These are phyloP conservation scores for Phyllosticta citribraziliensis DNA, from an alignment of 2,329 filamentous ascomycete genomes.

Conservation along the genomic window DNA sequence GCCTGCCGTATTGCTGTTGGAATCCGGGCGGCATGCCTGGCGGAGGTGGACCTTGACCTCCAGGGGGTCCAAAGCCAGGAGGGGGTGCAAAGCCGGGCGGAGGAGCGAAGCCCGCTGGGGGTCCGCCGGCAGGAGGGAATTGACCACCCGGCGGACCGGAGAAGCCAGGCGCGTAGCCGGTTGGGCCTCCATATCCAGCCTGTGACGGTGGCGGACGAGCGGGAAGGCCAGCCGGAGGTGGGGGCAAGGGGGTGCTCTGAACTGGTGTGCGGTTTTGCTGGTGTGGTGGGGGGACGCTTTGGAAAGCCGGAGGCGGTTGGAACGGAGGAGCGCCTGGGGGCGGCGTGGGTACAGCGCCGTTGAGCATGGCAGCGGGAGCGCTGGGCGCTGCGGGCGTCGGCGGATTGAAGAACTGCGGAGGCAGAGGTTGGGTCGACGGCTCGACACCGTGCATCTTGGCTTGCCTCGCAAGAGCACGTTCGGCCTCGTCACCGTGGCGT, in stretches of 20 bases:
- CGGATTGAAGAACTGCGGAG: conserved; percentile 57
- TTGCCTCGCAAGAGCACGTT: conserved; percentile 81
- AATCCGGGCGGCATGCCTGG: conserved; percentile 11
- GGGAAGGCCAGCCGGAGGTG: conserved; percentile 51
- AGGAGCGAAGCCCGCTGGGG: conserved; percentile 37
- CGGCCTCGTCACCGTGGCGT: conserved; percentile 86
- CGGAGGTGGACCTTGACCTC: conserved; percentile 4
- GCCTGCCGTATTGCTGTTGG: conserved; percentile 12
- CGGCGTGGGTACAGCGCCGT: conserved; percentile 20
- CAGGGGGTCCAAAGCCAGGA: conserved; percentile 2
- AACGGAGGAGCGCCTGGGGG: conserved; percentile 27
- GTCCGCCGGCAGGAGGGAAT: conserved; percentile 26
- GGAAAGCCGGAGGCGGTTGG: conserved; percentile 20
- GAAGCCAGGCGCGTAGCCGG: conserved; percentile 39
- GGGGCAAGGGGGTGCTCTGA: conserved; percentile 41
- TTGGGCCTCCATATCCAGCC: conserved; percentile 57
- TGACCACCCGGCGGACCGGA: conserved; percentile 21
- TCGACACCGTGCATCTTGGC: conserved; percentile 91
- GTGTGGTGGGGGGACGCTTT: conserved; percentile 32
- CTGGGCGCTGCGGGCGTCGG: conserved; percentile 27
- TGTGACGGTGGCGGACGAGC: conserved; percentile 61
- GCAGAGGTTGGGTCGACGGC: conserved; percentile 66
- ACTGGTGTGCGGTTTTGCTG: conserved; percentile 19
- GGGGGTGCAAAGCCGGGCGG: conserved; percentile 18
- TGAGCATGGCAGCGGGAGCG: conserved; percentile 36